phyloP scores from a whole-genome alignment of 1,139 yeast species.

The Lodderomyces theae region DNA sequence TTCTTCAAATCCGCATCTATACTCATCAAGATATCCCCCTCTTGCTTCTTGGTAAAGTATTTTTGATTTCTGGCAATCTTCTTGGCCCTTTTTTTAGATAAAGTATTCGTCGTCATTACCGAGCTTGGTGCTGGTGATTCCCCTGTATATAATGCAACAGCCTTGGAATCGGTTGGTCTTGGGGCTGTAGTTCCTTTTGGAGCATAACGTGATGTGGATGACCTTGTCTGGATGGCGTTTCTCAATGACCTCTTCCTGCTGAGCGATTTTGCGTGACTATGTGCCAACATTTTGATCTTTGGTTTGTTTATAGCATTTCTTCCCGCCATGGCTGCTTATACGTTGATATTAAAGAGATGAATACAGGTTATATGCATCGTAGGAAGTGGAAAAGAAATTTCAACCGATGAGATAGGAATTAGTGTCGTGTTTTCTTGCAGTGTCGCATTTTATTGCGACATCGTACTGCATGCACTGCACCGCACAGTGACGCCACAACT shows the following conservation, averaged over 20 bases:
- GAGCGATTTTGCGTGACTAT: slow-evolving; percentile 51
- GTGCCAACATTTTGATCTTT: slow-evolving; percentile 56
- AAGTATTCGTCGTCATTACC: slow-evolving; percentile 53
- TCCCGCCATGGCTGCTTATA: slow-evolving; percentile 56
- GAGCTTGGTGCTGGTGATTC: slow-evolving; percentile 32
- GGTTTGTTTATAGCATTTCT: slow-evolving; percentile 80
- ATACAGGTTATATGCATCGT: too few species aligned
- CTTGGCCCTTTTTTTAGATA: slow-evolving; percentile 78
- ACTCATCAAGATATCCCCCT: slow-evolving; percentile 49
- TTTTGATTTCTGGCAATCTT: slow-evolving; percentile 79
- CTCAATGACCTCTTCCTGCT: slow-evolving; percentile 59
- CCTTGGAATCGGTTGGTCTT: slow-evolving; percentile 52
- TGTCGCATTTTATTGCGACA: not conserved
- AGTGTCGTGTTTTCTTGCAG: not conserved
- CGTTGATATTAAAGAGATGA: too few species aligned
- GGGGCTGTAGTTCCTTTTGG: slow-evolving; percentile 31
- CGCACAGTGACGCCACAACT: not conserved
- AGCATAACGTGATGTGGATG: slow-evolving; percentile 46
- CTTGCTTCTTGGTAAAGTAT: slow-evolving; percentile 57
- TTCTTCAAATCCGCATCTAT: slow-evolving; percentile 37
- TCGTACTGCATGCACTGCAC: too few species aligned
- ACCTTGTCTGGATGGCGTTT: slow-evolving; percentile 43
- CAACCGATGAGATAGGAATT: not conserved
- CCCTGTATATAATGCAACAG: slow-evolving; percentile 63
- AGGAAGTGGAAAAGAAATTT: not conserved